phyloP scores from a whole-genome alignment of 1,139 yeast genomes.

The Hemisphaericaspora xylofermentans region DNA sequence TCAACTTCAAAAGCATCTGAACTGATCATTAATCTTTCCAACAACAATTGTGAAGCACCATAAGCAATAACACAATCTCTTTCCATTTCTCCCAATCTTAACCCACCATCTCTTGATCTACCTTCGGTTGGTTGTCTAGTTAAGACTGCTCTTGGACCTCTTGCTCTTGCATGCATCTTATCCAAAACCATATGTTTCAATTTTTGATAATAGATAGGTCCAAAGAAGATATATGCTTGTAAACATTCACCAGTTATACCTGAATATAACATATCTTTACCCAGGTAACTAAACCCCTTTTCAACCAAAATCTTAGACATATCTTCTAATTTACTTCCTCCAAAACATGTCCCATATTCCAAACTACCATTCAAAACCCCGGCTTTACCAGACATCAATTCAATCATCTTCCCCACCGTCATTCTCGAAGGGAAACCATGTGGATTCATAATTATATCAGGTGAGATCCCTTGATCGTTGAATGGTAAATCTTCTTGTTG shows the following conservation, averaged over 20 bases:
- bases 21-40: conserved; percentile 93
- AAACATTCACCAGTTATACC: conserved; percentile 98
- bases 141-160: conserved; percentile 97
- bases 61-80: conserved; percentile 99
- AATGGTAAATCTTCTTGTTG: conserved; percentile 97
- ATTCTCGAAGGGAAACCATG: conserved; percentile 99
- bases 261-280: conserved; percentile 96
- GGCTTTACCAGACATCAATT: conserved; percentile 93
- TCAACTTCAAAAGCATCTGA: conserved; percentile 98
- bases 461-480: conserved; percentile 83
- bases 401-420: conserved; percentile 99
- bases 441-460: conserved; percentile 97
- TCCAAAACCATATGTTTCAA: conserved; percentile 98
- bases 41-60: conserved; percentile 92
- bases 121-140: conserved; percentile 99
- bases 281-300: conserved; percentile 90
- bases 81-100: conserved; percentile 99
- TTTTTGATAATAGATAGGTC: conserved; percentile 96
- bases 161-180: conserved; percentile 99
- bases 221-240: conserved; percentile 96
- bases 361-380: conserved; percentile 90
- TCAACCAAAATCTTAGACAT: conserved; percentile 93
- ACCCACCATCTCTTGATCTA: conserved; percentile 98
- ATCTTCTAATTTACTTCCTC: conserved; percentile 92
- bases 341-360: conserved; percentile 97